phyloP scores from a whole-genome alignment of 805 yeast species.

The Spathaspora boniae region DNA sequence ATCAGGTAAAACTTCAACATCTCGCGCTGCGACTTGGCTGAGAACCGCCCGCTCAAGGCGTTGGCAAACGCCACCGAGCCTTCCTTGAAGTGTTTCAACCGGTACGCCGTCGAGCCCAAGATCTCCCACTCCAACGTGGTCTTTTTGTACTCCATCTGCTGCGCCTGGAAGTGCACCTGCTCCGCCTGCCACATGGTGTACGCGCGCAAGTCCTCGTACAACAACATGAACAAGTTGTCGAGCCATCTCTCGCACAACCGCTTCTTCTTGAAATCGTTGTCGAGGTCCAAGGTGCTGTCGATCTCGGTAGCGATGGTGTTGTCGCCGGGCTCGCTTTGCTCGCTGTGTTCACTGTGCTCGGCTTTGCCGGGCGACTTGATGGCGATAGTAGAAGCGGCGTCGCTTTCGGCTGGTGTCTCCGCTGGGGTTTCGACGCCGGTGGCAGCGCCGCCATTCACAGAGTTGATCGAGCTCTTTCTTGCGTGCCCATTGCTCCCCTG shows the following conservation, averaged over 20 bases:
- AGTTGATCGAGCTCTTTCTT: slow-evolving; percentile 13
- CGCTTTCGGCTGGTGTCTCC: background rate
- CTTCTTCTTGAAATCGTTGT: slow-evolving; percentile 58
- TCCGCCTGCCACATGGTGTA: slow-evolving; percentile 95
- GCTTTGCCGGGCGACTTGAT: slow-evolving; percentile 31
- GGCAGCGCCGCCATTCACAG: slow-evolving; percentile 11
- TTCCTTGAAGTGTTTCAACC: slow-evolving; percentile 83
- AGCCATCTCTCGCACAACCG: slow-evolving; percentile 73
- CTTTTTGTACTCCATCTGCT: slow-evolving; percentile 74
- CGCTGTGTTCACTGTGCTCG: slow-evolving; percentile 7
- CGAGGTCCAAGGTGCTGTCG: slow-evolving; percentile 17
- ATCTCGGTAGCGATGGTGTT: slow-evolving; percentile 10
- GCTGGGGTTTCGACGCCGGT: background rate
- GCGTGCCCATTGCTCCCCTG: slow-evolving; percentile 15
- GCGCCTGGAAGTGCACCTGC: slow-evolving; percentile 81
- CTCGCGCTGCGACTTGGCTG: slow-evolving; percentile 74
- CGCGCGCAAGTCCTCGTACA: slow-evolving; percentile 71
- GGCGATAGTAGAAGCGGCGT: slow-evolving; percentile 33
- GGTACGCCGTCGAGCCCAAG: slow-evolving; percentile 77
- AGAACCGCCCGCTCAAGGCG: slow-evolving; percentile 71
- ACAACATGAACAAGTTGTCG: slow-evolving; percentile 63
- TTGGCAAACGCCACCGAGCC: slow-evolving; percentile 80
- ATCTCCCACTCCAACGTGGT: slow-evolving; percentile 89
- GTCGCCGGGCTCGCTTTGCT: slow-evolving; percentile 3
- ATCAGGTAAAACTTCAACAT: slow-evolving; percentile 61